Base-by-base conservation (phyloP, 345 rosid species). In the Aethionema arabicum region DNA sequence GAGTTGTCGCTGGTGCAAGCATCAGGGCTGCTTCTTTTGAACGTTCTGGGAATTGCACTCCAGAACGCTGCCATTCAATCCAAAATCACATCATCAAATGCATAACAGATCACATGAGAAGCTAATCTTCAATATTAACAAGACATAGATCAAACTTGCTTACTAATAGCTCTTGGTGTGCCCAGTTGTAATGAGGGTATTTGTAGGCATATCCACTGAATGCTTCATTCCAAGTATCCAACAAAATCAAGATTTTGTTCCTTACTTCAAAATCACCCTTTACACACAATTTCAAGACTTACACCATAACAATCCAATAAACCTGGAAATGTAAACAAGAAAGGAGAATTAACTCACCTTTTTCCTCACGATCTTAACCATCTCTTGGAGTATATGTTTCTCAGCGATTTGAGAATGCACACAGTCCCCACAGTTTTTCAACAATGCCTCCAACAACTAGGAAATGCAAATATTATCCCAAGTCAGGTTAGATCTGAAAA, bases 191-290 rank as follows among this genome's bases (percentile, higher is more conserved):
- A 66, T 90, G 95, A 66, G 98, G 83, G 73, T 78, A 59, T 75
- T 76, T 88, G 63, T 85, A 82, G 65, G 85, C 70, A 4, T 82
- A 82, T 45, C 90, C 98, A 49, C 86, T 87, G 76, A 95, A 90
- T 57, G 96, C 98, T 75, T 84, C 96, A 70, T 90, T 88, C 99
- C 99, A 95, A 56, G 95, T 79, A 65, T 95, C 95, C 80, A 95
- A 67, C 79, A 95, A 78, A 36, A 69, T 72, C 79, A 95, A 76
- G 47, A 86, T 77, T 76, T 74, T 95, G 73, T 86, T 83, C 61
- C 95, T 82, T 44, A 95, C 95, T 56, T 80, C 77, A 78, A 75
- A 83, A 66, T 95, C 93, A 21, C 88, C 68, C 96, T 90, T 87
- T 75, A 71, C 53, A 58, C 57, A 32, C 35, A 56, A 72, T 32